Base-by-base conservation (phyloP, 495 filamentous ascomycete species). In the Neohortaea acidophila region DNA sequence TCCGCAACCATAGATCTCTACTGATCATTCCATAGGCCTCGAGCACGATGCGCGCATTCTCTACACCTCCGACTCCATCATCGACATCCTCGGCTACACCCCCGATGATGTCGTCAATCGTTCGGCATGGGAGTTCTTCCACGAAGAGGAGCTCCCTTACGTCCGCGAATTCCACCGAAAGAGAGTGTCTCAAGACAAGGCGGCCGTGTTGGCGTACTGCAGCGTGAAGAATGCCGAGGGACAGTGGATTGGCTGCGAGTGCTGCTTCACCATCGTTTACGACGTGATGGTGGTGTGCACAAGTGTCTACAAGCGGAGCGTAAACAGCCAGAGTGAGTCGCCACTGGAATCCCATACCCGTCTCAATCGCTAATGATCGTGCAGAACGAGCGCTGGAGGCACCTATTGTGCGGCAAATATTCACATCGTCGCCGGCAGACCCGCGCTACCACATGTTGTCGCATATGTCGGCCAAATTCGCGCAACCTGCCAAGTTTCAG, bases 391-490 rank as follows among this genome's bases (percentile, higher is more conserved):
- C 79, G 21, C 62, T 69, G n/a, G 79, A 81, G 47, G 84, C 83
- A 38, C 83, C 84, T 5, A 68, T 79, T 33, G 76, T 91, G 34
- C 72, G 83, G 36, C 69, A 72, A 14, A 63, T 85, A 22, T 91
- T 92, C 57, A 76, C 81, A 14, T 82, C 78, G 19, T 85, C 81
- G 3, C 82, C 80, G 9, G 65, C 72, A 53, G 84, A 92, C 55
- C 84, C 84, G 29, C 76, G 84, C 30, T 91, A 89, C 54, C 83
- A 87, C 58, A 91, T 91, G 84, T 63, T 92, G 39, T 78, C 79
- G 17, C 81, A 85, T 45, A 65, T 91, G 17, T 89, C 84, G 18
- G 64, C 73, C 34, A 87, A 86, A 54, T 92, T 92, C 62, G 75
- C 63, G 21, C 69, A 78, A 48, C 66, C 68, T 3, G 64, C 73